Conservation (phyloP, 139 green algal genomes). For the Dunaliella primolecta region DNA sequence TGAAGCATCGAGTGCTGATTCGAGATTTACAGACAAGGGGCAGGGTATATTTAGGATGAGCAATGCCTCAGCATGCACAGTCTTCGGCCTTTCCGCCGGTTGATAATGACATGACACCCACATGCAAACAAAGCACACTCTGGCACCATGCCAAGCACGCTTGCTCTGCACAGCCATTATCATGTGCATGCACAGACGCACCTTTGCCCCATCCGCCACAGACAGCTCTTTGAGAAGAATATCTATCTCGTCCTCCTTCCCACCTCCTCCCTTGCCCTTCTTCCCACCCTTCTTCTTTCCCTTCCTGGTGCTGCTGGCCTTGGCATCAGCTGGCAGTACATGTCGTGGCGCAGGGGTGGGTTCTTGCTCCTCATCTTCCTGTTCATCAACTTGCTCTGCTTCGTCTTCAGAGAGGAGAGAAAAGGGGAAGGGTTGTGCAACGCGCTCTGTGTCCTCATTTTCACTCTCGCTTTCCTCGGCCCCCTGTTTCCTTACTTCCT, state of each 20-base stretch:
- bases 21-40: too few relatives aligned
- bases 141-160: too few relatives aligned
- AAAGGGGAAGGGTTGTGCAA: constrained; percentile 53
- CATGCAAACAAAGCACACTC: too few relatives aligned
- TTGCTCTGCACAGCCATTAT: too few relatives aligned
- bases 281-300: constrained; percentile 40
- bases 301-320: neutral
- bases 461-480: constrained; percentile 12
- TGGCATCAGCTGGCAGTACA: constrained; percentile 13
- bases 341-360: neutral
- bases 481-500: neutral
- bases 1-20: too few relatives aligned
- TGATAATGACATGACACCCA: too few relatives aligned
- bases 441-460: constrained; percentile 13
- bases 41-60: too few relatives aligned
- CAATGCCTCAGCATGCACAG: too few relatives aligned
- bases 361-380: constrained; percentile 19
- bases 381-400: neutral
- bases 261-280: constrained; percentile 22
- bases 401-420: constrained; percentile 60
- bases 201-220: constrained; percentile 23
- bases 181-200: too few relatives aligned
- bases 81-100: too few relatives aligned
- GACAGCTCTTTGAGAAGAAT: constrained; percentile 57
- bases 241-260: constrained; percentile 52